Conservation (phyloP, 257 asterid species). For the Gentiana dahurica region DNA sequence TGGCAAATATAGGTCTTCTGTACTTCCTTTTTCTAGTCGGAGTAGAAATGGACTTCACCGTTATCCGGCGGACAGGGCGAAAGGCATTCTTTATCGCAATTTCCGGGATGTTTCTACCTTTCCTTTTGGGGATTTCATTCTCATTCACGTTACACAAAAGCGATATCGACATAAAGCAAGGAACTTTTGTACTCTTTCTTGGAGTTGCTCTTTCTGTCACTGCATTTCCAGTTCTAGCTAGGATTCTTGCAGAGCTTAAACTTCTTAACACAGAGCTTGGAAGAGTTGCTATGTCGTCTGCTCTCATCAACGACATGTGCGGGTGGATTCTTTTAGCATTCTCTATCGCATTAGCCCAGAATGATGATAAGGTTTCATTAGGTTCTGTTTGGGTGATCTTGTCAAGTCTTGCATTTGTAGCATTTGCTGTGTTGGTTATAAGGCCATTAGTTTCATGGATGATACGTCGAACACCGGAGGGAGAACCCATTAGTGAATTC, state of each 20-base stretch:
- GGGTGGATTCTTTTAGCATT: slow-evolving; percentile 79
- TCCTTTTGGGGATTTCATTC: slow-evolving; percentile 55
- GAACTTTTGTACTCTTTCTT: slow-evolving; percentile 82
- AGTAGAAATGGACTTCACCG: slow-evolving; percentile 88
- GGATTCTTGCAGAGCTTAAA: slow-evolving; percentile 82
- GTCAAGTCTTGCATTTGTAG: slow-evolving; percentile 48
- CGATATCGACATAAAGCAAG: slow-evolving; percentile 34
- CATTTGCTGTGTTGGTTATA: slow-evolving; percentile 39
- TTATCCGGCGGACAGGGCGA: slow-evolving; percentile 57
- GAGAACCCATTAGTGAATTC: slow-evolving; percentile 67
- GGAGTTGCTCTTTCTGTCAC: slow-evolving; percentile 86
- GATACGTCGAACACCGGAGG: slow-evolving; percentile 55
- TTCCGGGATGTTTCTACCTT: slow-evolving; percentile 75
- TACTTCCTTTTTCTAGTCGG: slow-evolving; percentile 85
- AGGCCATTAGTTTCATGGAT: slow-evolving; percentile 48
- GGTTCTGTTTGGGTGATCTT: slow-evolving; percentile 74
- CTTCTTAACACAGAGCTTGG: slow-evolving; percentile 89
- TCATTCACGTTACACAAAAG: slow-evolving; percentile 41
- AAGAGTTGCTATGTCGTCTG: slow-evolving; percentile 72
- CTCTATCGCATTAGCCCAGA: slow-evolving; percentile 83
- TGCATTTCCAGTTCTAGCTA: slow-evolving; percentile 85
- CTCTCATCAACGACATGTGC: slow-evolving; percentile 83
- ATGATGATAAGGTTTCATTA: slow-evolving; percentile 43
- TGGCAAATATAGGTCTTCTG: slow-evolving; percentile 93
- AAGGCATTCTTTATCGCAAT: slow-evolving; percentile 50